These are phyloP conservation scores for Sugiyamaella marilandica DNA, from an alignment of 805 yeast genomes.

Conservation along the genomic window DNA sequence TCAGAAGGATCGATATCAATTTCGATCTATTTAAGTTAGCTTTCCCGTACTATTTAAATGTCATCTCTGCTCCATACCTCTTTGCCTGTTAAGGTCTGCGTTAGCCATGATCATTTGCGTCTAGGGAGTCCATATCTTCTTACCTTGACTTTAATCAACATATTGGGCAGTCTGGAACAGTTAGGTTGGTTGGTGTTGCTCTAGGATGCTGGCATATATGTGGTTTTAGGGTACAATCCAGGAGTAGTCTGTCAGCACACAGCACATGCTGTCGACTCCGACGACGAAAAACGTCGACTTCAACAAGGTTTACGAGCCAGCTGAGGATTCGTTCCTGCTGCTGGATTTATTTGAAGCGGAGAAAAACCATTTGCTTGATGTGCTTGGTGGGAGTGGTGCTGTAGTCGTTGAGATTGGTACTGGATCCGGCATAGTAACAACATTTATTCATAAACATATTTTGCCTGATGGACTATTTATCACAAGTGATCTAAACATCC, in stretches of 20 bases:
- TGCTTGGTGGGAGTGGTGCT: background rate
- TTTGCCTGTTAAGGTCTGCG: slow-evolving; percentile 70
- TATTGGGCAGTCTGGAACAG: slow-evolving; percentile 22
- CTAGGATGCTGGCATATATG: background rate
- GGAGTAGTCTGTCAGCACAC: background rate
- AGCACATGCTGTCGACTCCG: slow-evolving; percentile 77
- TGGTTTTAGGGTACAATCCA: background rate
- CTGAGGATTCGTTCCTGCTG: slow-evolving; percentile 85
- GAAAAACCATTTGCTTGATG: slow-evolving; percentile 30
- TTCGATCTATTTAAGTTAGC: slow-evolving; percentile 43
- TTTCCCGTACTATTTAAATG: background rate
- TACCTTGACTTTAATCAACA: slow-evolving; percentile 66
- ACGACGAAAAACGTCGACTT: slow-evolving; percentile 48
- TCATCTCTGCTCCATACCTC: slow-evolving; percentile 41
- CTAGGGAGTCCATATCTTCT: slow-evolving; percentile 33
- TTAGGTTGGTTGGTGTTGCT: background rate
- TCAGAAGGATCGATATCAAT: slow-evolving; percentile 69
- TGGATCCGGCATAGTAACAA: slow-evolving; percentile 85
- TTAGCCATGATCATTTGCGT: slow-evolving; percentile 35
- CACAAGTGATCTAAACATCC: slow-evolving; percentile 77
- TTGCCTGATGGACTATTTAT: slow-evolving; percentile 47
- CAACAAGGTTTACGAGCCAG: slow-evolving; percentile 85
- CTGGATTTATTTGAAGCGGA: slow-evolving; percentile 75
- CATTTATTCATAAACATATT: slow-evolving; percentile 63
- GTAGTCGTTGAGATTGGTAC: slow-evolving; percentile 80